phyloP scores from a whole-genome alignment of 306 rosid genomes.

The Acacia acuminata region DNA sequence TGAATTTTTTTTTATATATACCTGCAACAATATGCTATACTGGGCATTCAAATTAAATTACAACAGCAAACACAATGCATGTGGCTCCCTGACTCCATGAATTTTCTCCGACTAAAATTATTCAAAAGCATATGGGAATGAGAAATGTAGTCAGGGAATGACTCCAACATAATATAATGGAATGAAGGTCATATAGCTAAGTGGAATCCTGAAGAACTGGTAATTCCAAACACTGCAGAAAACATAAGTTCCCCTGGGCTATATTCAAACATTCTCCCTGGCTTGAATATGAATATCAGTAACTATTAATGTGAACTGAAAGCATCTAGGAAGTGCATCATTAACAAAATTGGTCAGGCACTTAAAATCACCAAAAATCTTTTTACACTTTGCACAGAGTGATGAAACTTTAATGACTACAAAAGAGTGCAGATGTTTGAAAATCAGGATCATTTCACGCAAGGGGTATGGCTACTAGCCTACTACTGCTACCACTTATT shows the following conservation, averaged over 20 bases:
- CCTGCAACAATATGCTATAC: too few relatives aligned
- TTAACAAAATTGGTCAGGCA: too few relatives aligned
- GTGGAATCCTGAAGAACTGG: constrained; percentile 29
- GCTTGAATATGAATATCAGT: constrained; percentile 9
- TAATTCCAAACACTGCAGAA: constrained; percentile 25
- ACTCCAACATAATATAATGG: constrained; percentile 31
- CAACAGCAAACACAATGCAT: too few relatives aligned
- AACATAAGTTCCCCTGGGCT: constrained; percentile 20
- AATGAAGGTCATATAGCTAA: constrained; percentile 31
- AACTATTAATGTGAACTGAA: too few relatives aligned
- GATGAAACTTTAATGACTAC: constrained; percentile 6
- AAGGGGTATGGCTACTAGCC: too few relatives aligned
- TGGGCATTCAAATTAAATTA: too few relatives aligned
- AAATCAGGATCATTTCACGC: background rate
- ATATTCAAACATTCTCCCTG: constrained; percentile 16
- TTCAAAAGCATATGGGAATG: constrained; percentile 7
- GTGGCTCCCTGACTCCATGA: constrained; percentile 20
- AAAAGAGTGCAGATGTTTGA: background rate
- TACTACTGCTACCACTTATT: too few relatives aligned
- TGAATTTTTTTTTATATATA: too few relatives aligned
- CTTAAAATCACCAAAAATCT: too few relatives aligned
- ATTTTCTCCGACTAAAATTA: constrained; percentile 33
- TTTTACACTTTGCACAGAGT: background rate
- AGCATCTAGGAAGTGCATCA: too few relatives aligned
- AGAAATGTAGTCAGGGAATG: constrained; percentile 26